Conservation (phyloP, 768 basidiomycete species). For the Cystofilobasidium bisporidii region DNA sequence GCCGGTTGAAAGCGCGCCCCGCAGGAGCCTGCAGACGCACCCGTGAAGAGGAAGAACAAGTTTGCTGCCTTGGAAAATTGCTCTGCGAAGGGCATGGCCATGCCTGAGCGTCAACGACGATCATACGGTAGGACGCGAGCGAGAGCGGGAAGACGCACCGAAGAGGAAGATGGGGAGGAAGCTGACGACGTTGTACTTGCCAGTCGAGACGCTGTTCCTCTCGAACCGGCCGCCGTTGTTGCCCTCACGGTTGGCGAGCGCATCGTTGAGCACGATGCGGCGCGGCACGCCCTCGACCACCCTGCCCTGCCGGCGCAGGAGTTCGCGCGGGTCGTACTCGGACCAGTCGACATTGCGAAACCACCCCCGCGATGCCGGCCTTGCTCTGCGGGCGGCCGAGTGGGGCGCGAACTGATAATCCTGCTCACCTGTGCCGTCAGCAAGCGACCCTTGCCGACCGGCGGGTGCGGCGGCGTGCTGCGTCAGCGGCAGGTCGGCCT, state of each 20-base stretch:
- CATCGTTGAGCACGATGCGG: conserved; percentile 71
- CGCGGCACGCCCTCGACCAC: conserved; percentile 42
- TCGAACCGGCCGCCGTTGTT: conserved; percentile 52
- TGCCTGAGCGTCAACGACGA: no score
- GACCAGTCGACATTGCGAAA: conserved; percentile 18
- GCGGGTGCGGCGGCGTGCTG: conserved; percentile 34
- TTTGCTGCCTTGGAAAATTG: conserved; percentile 99
- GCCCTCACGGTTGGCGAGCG: conserved; percentile 44
- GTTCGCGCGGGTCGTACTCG: conserved; percentile 11
- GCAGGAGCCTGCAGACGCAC: no score
- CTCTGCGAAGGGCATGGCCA: conserved; percentile 47
- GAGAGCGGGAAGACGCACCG: conserved; percentile 49
- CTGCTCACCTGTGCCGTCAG: conserved; percentile 28
- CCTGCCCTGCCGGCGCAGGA: conserved; percentile 24
- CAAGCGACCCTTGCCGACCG: conserved; percentile 33
- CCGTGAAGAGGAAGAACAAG: conserved; percentile 92
- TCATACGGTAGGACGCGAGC: conserved; percentile 37
- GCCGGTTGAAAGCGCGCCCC: no score
- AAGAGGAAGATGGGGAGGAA: conserved; percentile 88
- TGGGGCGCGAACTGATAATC: conserved; percentile 31
- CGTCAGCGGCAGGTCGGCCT: conserved; percentile 35
- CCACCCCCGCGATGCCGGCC: conserved; percentile 19
- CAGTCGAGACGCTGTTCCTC: conserved; percentile 77
- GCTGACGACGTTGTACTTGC: conserved; percentile 80
- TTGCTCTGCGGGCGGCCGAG: conserved; percentile 1